Evolutionary conservation across 305 asterid genomes (phyloP).

Genomic region (Fraxinus ornus): DNA sequence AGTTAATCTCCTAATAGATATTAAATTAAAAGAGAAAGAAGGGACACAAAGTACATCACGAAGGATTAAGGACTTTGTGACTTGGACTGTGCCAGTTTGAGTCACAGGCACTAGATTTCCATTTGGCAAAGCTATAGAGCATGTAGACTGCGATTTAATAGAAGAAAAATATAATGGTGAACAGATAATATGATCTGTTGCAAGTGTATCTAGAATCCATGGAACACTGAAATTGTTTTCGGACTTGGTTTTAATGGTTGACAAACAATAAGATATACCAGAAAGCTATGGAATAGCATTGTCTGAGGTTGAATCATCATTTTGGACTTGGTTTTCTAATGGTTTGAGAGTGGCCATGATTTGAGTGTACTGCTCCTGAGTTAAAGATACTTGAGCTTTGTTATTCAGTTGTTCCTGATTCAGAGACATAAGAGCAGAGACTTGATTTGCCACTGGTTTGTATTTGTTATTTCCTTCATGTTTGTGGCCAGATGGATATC

Average conservation of each 20-base stretch:
- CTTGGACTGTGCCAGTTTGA: too few species aligned
- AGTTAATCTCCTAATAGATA: too few species aligned
- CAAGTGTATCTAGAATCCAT: not conserved
- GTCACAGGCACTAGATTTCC: too few species aligned
- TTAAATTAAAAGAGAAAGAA: too few species aligned
- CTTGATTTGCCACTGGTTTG: not conserved
- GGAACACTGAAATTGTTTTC: not conserved
- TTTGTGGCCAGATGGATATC: not conserved
- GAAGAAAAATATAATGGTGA: too few species aligned
- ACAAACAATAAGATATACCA: not conserved
- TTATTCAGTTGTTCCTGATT: not conserved
- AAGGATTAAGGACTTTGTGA: too few species aligned
- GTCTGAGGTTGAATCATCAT: not conserved
- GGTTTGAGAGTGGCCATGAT: not conserved
- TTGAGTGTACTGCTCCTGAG: not conserved
- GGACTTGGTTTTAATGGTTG: not conserved
- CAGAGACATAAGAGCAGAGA: not conserved
- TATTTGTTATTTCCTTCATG: not conserved
- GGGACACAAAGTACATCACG: too few species aligned
- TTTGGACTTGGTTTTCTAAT: not conserved
- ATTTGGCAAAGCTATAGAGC: too few species aligned
- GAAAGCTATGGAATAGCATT: not conserved
- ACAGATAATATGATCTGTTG: too few species aligned
- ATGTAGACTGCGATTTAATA: too few species aligned
- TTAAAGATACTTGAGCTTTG: not conserved